Evolutionary conservation across 2,329 filamentous ascomycete genomes (phyloP), one percentile per base, ranked within the genome.

Genomic region (Xylariaceae sp.): DNA sequence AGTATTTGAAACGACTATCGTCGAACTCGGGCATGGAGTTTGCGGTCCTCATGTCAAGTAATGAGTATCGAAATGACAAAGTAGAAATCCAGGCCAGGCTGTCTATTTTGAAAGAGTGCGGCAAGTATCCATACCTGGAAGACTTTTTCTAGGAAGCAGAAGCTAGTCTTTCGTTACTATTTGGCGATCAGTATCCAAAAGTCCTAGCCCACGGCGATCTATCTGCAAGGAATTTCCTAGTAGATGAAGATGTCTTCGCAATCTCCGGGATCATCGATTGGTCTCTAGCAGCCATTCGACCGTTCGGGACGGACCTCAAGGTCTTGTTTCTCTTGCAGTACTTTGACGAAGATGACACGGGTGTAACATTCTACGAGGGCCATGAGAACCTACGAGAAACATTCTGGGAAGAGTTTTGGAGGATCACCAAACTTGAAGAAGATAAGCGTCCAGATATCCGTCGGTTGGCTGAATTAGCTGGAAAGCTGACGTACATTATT

Each of bases 391-490:
- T 62, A 21, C 46, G 43, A 41, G 45, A 53, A 0, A 42, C 40
- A 19, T 64, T 64, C 44, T 64, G 58, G 60, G 38, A 55, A 2
- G 61, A 62, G 44, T 63, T 64, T 37, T 63, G 55, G 58, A 16
- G 22, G 38, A 46, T 42, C 44, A 53, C 55, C 27, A 42, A 45
- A 27, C 56, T 60, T 25, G 21, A 55, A 47, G 56, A 43, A 14
- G 44, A 52, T 36, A 51, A 42, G 27, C 27, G 7, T 5, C 12
- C 12, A 8, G 7, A 32, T 32, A 16, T 32, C 12, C 27, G 27
- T 32, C 27, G 7, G 12, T 32, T 32, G 27, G 27, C 27, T 16
- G 27, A 32, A 32, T 16, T 32, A 32, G 27, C 27, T 3, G 27
- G 27, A 32, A 32, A 32, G 27, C 27, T 32, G 7, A 32, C 12